Base-by-base conservation (phyloP, 2,329 filamentous ascomycete genomes). In the Beauveria sp. region DNA sequence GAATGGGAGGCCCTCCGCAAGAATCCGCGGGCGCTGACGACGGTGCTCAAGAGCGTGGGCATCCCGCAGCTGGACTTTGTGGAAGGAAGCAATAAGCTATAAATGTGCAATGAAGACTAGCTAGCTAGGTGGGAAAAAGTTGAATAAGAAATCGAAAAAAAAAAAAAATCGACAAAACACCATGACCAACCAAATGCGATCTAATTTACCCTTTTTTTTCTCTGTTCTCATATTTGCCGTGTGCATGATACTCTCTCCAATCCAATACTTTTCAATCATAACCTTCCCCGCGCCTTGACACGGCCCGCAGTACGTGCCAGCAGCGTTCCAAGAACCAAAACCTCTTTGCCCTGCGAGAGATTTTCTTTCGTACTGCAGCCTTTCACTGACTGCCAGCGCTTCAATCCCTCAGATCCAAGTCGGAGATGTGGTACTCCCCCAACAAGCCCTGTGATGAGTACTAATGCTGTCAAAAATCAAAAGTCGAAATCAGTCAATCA, bases 1-100 rank as follows among this genome's bases (percentile, higher is more conserved):
- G 84, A 86, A 70, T 87, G 83, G 83, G 73, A 84, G 62, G 77
- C 76, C 1, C 65, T 88, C 55, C 72, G 73, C 60, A 70, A 70
- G n/a, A 71, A 79, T 16, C 67, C 68, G 0, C 62, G 62, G 1
- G 60, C 46, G n/a, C 51, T 74, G 5, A 52, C 37, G 5, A 57
- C 61, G 12, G 66, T 70, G 3, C 60, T 75, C 22, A 61, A 61
- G 51, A 55, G 62, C 14, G 71, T 77, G 61, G 74, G 75, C 0
- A 43, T 76, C 2, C 66, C 71, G 20, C 52, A 61, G 59, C 34
- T 53, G 34, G n/a, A 5, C 2, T 61, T 56, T 41, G 40, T 26
- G 6, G 58, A 61, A n/a, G 51, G 30, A 6, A 14, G 7, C 2
- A 50, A 55, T 55, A 63, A 63, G 26, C 58, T 55, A 41, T 63